Evolutionary conservation across 306 rosid species (phyloP), one percentile per base, ranked within the genome.

Genomic region (Quercus parvula): DNA sequence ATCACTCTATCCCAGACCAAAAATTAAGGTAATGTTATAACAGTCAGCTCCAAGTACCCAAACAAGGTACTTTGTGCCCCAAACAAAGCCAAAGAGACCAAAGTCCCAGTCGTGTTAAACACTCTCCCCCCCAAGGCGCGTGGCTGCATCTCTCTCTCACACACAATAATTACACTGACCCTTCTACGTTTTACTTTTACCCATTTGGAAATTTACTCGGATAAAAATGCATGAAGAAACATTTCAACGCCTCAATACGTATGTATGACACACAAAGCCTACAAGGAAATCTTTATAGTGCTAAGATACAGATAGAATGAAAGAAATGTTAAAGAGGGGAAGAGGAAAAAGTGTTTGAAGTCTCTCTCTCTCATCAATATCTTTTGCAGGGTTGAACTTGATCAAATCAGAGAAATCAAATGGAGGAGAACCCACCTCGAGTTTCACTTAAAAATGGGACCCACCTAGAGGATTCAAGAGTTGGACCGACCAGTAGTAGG

Each of bases 391-490:
- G 25, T 8, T 54, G 51, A 17, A 22, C 38, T 76, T 56, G 27
- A 51, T 20, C 11, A 55, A 63, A 41, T 41, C 46, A 41, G 46
- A 41, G 59, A 70, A 15, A 75, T 67, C 75, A 51, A 70, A 86
- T 88, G 90, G 82, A 80, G 19, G 75, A 76, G 75, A 69, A 30
- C 41, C 71, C 72, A 46, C 72, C 71, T 76, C 76, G 41, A 59
- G 70, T 64, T 70, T 78, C 83, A 30, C 71, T 75, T 74, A 69
- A 41, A 10, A 52, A 73, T 62, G 81, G 75, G 75, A 52, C 69
- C 62, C 85, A 19, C 27, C 4, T 10, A 13, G 76, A 31, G 68
- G 68, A 9, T 31, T 30, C 57, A 20, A n/a, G 70, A 22, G 52
- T 14, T 41, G 64, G 52, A 54, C 77, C 44, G 15, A 55, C 77